Conservation (phyloP, 768 basidiomycete species). For the Coprinopsis marcescibilis region DNA sequence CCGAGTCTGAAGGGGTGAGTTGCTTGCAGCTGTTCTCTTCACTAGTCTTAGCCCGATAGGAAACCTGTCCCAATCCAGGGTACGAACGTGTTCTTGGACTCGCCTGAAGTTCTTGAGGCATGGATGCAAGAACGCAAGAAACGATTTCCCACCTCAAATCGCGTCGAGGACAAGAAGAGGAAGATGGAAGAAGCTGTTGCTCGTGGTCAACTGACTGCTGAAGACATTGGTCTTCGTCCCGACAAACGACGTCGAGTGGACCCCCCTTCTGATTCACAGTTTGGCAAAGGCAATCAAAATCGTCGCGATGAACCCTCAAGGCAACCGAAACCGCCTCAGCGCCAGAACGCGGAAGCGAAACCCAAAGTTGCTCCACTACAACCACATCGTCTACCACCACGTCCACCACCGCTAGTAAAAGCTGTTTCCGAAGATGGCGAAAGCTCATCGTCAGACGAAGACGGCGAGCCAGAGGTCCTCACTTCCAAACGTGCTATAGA, state of each 20-base stretch:
- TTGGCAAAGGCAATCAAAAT: neutral
- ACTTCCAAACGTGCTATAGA: slow-evolving; percentile 42
- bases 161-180: slow-evolving; percentile 75
- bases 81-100: slow-evolving; percentile 69
- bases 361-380: no score
- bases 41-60: slow-evolving; percentile 29
- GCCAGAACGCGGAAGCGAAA: no score
- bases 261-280: neutral
- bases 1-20: slow-evolving; percentile 72
- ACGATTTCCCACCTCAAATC: slow-evolving; percentile 70
- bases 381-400: neutral
- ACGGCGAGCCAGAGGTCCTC: slow-evolving; percentile 49
- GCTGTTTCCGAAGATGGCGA: neutral
- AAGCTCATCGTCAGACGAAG: slow-evolving; percentile 21
- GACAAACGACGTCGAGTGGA: slow-evolving; percentile 39
- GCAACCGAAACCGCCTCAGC: slow-evolving; percentile 6
- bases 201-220: slow-evolving; percentile 65
- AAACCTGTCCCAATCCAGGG: slow-evolving; percentile 75
- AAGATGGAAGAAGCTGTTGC: slow-evolving; percentile 73
- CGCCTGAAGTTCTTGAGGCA: slow-evolving; percentile 71
- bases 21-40: slow-evolving; percentile 1
- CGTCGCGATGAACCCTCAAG: neutral
- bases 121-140: slow-evolving; percentile 90
- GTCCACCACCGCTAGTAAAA: neutral
- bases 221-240: slow-evolving; percentile 35